Evolutionary conservation across 1,284 basidiomycete genomes (phyloP), one percentile per base, ranked within the genome.

Genomic region (Volvariella volvacea): DNA sequence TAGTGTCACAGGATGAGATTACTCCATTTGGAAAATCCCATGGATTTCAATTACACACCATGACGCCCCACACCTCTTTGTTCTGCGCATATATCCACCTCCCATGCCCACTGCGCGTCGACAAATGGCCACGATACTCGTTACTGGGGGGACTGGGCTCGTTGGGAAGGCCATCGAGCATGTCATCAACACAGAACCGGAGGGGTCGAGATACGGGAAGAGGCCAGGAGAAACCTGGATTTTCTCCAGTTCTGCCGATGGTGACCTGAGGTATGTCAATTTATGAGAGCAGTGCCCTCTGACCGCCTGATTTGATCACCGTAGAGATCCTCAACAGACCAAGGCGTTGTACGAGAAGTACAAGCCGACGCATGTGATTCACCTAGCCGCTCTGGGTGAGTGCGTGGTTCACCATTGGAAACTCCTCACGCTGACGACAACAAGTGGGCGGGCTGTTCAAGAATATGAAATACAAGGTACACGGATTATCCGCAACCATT

Each of bases 361-460:
- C 67, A 83, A 86, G 55, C 91, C 92, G 0, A 93, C 88, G 0
- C 84, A 92, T 73, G 88, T 94, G 51, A 92, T 94, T 55, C 92
- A 95, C 67, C 76, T 92, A 42, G 89, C 88, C 41, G 88, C 89
- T 6, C 74, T 88, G 28, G 88, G 88, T 89, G 55, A 20, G 81
- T 67, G 20, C 28, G 43, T 20, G 46, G 32, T 22, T 46, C 25
- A 16, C 15, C 48, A 9, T 1, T 16, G 40, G 7, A 25, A 9
- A 42, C 21, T 49, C 17, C 22, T 40, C 34, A 20, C 44, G n/a
- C 43, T 43, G 40, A 42, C 17, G 16, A 33, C 46, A 16, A 42
- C 2, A 57, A 88, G 91, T 94, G 44, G 91, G 92, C 8, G 92
- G 92, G 9, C 66, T 94, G 22, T 94, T 92, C 71, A 86, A 80